Conservation (phyloP, 78 protist genomes). For the Paratrimastix pyriformis region DNA sequence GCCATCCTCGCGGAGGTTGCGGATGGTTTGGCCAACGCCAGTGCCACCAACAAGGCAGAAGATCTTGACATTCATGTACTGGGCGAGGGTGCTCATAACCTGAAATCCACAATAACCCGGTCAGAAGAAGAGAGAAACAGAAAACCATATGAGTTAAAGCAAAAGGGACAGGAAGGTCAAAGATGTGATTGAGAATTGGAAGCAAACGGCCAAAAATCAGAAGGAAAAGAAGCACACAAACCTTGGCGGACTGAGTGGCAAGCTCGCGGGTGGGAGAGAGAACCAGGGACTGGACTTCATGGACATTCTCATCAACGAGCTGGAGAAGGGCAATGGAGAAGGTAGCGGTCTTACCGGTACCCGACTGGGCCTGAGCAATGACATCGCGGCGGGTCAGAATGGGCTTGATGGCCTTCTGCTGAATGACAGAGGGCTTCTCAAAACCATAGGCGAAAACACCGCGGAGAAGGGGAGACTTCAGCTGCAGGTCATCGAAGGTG, state of each 20-base stretch:
- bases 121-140: constrained; percentile 6
- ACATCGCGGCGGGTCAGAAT: constrained; percentile 85
- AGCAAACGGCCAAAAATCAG: no score
- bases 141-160: no score
- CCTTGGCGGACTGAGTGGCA: constrained; percentile 90
- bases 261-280: constrained; percentile 99
- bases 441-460: constrained; percentile 92
- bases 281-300: constrained; percentile 24
- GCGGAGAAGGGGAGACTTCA: constrained; percentile 69
- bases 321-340: constrained; percentile 59
- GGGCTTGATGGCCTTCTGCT: constrained; percentile 93
- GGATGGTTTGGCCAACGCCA: constrained; percentile 75
- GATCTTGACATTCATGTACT: constrained; percentile 64
- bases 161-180: no score
- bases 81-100: constrained; percentile 76
- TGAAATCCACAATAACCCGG: background rate
- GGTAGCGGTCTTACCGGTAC: constrained; percentile 91
- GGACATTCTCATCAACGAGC: constrained; percentile 24
- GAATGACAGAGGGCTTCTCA: constrained; percentile 95
- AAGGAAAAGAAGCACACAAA: background rate
- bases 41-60: constrained; percentile 97
- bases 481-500: constrained; percentile 80
- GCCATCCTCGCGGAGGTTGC: constrained; percentile 52
- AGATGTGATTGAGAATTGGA: no score
- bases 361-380: constrained; percentile 95